Evolutionary conservation across 768 basidiomycete species (phyloP), one percentile per base, ranked within the genome.

Genomic region (Psilocybe tampanensis): DNA sequence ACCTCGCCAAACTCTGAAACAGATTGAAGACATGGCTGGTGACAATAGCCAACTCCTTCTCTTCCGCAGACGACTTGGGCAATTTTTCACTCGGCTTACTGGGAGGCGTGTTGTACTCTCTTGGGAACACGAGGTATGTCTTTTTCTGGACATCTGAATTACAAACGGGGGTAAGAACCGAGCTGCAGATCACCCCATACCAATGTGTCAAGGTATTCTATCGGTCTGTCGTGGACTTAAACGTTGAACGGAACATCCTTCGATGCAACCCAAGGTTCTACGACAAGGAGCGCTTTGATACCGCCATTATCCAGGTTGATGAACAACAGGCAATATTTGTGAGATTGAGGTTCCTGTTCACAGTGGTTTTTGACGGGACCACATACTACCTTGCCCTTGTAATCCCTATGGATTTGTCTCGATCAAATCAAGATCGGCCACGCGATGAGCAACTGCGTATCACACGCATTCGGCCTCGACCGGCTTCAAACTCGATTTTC

Each of bases 231-330:
- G 54, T 69, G 9, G 61, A 71, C 57, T 76, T 73, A 74, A 24
- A 47, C 8, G 23, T 60, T 19, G 55, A 54, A 3, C 65, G 60
- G 1, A 68, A 77, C 52, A 60, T 69, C 26, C 60, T 77, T 1
- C 55, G 59, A 2, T 72, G 66, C 59, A 74, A 67, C 50, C 70
- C 72, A 8, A 47, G 43, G 0, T 77, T 76, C 56, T 61, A 66
- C 39, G 36, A 58, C 0, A 21, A 42, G 1, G 66, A 65, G 8
- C 64, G 62, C 0, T 74, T 67, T 26, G 63, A 74, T 43, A 69
- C 42, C 50, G 68, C 59, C 18, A 19, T 65, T 6, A 43, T 65
- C 13, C 43, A 63, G 45, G 44, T 59, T 21, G 33, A 57, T n/a
- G 41, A 32, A 3, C 41, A 56, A 17, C 15, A 47, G 41, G 42